These are phyloP conservation scores for Penstemon davidsonii DNA, from an alignment of 257 asterid genomes.

Conservation along the genomic window DNA sequence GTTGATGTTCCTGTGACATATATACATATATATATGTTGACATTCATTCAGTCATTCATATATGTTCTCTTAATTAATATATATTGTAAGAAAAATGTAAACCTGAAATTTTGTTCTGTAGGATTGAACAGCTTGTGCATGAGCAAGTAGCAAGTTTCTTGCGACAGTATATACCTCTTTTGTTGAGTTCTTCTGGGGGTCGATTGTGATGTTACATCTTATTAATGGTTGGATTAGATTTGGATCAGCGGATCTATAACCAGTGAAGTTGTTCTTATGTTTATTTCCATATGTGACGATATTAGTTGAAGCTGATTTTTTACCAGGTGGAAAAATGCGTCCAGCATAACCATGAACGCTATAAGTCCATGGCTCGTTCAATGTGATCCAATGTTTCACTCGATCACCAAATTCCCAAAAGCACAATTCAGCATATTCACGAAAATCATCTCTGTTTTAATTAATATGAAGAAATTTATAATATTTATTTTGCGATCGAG, in stretches of 20 bases:
- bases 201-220: not conserved
- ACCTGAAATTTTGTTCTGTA: constrained; percentile 45
- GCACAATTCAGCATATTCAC: constrained; percentile 37
- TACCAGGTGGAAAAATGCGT: constrained; percentile 35
- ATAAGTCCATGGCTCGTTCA: constrained; percentile 45
- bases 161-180: constrained; percentile 50
- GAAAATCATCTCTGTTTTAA: constrained; percentile 28
- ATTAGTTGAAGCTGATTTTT: constrained; percentile 11
- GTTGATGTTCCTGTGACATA: too few relatives aligned
- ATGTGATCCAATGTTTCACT: constrained; percentile 37
- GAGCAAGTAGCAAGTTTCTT: constrained; percentile 48
- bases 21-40: too few relatives aligned
- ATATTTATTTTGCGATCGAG: too few relatives aligned
- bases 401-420: constrained; percentile 46
- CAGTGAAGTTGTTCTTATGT: not conserved
- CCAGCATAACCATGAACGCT: constrained; percentile 32
- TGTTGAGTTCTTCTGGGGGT: constrained; percentile 24
- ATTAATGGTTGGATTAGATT: not conserved
- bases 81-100: too few relatives aligned
- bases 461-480: too few relatives aligned
- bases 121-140: constrained; percentile 41
- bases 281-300: too few relatives aligned
- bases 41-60: too few relatives aligned
- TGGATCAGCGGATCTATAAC: constrained; percentile 25
- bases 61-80: too few relatives aligned